Evolutionary conservation across 352 stramenopile genomes (phyloP).

Genomic region (Pythium insidiosum): DNA sequence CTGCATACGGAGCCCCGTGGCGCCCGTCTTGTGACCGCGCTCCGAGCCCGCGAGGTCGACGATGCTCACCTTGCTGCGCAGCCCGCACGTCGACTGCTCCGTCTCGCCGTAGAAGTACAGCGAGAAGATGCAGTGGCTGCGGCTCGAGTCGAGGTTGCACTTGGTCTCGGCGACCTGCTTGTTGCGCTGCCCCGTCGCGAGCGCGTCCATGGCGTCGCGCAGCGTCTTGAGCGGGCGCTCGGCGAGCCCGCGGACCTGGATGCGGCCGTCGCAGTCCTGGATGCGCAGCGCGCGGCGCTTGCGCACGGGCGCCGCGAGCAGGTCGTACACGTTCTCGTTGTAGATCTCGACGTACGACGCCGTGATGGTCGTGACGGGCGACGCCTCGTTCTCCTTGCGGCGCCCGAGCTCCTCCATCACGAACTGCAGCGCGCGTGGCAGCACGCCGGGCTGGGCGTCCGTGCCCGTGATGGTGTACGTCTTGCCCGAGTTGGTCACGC

Average conservation of each 20-base stretch:
- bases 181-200: conserved; percentile 61
- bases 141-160: conserved; percentile 87
- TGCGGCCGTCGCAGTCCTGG: conserved; percentile 81
- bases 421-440: conserved; percentile 72
- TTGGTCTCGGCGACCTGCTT: conserved; percentile 83
- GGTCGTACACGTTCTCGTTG: conserved; percentile 96
- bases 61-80: conserved; percentile 79
- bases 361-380: conserved; percentile 38
- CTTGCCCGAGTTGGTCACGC: conserved; percentile 98
- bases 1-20: conserved; percentile 87
- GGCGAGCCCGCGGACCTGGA: conserved; percentile 80
- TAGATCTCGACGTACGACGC: too few species aligned
- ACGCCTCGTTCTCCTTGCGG: conserved; percentile 29
- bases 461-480: conserved; percentile 97
- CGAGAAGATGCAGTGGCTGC: conserved; percentile 89
- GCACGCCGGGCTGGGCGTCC: conserved; percentile 58
- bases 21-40: conserved; percentile 63
- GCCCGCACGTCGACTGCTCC: conserved; percentile 15
- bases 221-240: conserved; percentile 51
- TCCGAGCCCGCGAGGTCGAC: conserved; percentile 92
- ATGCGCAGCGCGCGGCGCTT: conserved; percentile 63
- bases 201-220: conserved; percentile 62
- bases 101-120: conserved; percentile 57
- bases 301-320: conserved; percentile 64
- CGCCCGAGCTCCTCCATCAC: conserved; percentile 58